These are phyloP conservation scores for Dittrichia graveolens DNA, from an alignment of 129 eudicot species.

Conservation along the genomic window DNA sequence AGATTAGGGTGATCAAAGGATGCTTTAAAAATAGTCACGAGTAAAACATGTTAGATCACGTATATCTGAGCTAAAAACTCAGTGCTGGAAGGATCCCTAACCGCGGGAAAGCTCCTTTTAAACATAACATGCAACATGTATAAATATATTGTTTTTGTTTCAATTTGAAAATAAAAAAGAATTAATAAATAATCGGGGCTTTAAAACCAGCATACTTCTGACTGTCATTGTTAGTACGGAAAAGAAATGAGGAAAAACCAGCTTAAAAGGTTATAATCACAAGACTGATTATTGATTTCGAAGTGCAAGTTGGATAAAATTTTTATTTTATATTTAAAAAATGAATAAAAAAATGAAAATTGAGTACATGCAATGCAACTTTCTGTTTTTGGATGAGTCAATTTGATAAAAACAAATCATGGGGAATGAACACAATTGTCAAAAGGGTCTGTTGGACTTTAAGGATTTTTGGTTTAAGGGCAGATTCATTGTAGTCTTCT, in stretches of 20 bases:
- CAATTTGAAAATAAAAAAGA: neutral
- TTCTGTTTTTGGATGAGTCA: neutral
- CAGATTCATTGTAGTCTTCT: constrained; percentile 40
- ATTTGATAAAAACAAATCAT: constrained; percentile 24
- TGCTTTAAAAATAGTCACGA: too few relatives aligned
- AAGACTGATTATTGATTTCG: neutral
- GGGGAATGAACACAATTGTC: constrained; percentile 27
- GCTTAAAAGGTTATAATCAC: constrained; percentile 25
- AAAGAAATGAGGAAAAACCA: neutral
- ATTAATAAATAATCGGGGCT: neutral
- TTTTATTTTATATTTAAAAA: neutral
- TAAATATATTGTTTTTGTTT: neutral
- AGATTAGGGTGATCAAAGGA: too few relatives aligned
- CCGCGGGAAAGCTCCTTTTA: too few relatives aligned
- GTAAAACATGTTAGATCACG: too few relatives aligned
- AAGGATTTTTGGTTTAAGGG: constrained; percentile 36
- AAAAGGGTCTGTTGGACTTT: constrained; percentile 35
- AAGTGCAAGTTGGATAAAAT: neutral
- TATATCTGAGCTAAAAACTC: too few relatives aligned
- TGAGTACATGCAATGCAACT: constrained; percentile 32
- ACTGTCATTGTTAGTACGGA: constrained; percentile 1
- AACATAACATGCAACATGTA: neutral
- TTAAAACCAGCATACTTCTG: constrained; percentile 30
- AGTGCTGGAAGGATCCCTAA: too few relatives aligned
- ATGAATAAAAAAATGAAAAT: neutral